Evolutionary conservation across 2,329 filamentous ascomycete genomes (phyloP), one percentile per base, ranked within the genome.

Genomic region (Claviceps sp.): DNA sequence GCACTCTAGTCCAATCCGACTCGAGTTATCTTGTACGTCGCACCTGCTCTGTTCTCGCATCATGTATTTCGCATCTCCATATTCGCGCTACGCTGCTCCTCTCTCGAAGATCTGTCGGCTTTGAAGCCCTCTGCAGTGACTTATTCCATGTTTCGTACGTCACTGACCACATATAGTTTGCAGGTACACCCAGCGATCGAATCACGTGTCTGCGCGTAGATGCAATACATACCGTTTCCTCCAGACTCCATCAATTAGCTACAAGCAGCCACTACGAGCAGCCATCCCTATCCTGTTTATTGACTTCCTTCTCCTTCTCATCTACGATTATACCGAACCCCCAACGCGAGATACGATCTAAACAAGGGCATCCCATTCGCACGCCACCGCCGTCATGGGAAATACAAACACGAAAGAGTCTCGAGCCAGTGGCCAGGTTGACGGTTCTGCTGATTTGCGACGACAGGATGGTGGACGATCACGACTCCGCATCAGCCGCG

Each of bases 401-500:
- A 71, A 71, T 53, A 63, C 64, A 29, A 70, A 60, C 53, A 65
- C 68, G 26, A 71, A 67, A 54, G 68, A 71, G 56, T 64, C 68
- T 42, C 68, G 68, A 48, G 56, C 59, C 13, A 50, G 49, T 16
- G 64, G 62, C 4, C 55, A 58, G 49, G 53, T 57, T 47, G 59
- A 62, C 7, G 42, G 34, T 20, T 11, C 42, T 5, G 11, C 42
- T 26, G 57, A 57, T 17, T 50, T 55, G 48, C 39, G 54, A 6
- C 45, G 51, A 37, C 43, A 39, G 49, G 57, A 59, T 47, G 54
- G 53, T 8, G 57, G 54, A 36, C 58, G 61, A 50, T 55, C 59
- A 36, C 57, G 59, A 37, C 58, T 58, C 23, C 64, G 64, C 47
- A 54, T 62, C 47, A 72, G 68, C 56, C 67, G 76, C 20, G 65